Percentiles rank a stretch among this genome's conserved stretches.
Conservation (phyloP, 257 asterid species). For the Solanum commersonii region DNA sequence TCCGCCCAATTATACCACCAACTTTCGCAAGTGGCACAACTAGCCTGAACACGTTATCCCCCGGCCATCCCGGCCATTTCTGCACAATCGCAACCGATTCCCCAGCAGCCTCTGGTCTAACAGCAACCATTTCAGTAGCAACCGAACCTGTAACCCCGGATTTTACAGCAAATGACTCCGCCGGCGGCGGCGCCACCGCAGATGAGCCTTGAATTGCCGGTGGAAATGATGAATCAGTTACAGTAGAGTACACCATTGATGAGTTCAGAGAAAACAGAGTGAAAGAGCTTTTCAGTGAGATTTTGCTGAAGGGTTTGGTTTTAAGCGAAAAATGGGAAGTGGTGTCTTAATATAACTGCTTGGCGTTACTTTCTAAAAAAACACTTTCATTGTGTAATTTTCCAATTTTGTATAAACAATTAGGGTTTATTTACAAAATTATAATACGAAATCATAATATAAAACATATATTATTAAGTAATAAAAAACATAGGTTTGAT, state of each 20-base stretch:
- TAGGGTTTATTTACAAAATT: background rate
- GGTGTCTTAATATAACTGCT: no score
- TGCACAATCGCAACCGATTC: constrained; percentile 24
- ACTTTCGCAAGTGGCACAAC: constrained; percentile 72
- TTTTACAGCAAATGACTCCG: background rate
- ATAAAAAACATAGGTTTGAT: no score
- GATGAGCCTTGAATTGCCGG: background rate
- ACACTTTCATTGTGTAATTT: no score
- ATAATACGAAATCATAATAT: background rate
- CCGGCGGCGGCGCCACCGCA: background rate
- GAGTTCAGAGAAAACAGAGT: background rate
- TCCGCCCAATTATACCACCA: constrained; percentile 82
- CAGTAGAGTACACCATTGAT: background rate
- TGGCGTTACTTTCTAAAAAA: background rate
- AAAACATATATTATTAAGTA: no score
- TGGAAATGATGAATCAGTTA: background rate
- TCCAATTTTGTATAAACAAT: no score
- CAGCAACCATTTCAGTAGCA: background rate
- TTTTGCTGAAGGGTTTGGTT: background rate
- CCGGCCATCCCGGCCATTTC: constrained; percentile 96
- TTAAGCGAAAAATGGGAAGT: background rate
- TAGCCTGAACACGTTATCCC: constrained; percentile 54
- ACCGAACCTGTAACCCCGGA: background rate
- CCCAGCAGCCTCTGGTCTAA: background rate
- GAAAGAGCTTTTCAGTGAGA: background rate